Conservation (phyloP, 2,329 filamentous ascomycete genomes). For the Diaporthe nobilis region DNA sequence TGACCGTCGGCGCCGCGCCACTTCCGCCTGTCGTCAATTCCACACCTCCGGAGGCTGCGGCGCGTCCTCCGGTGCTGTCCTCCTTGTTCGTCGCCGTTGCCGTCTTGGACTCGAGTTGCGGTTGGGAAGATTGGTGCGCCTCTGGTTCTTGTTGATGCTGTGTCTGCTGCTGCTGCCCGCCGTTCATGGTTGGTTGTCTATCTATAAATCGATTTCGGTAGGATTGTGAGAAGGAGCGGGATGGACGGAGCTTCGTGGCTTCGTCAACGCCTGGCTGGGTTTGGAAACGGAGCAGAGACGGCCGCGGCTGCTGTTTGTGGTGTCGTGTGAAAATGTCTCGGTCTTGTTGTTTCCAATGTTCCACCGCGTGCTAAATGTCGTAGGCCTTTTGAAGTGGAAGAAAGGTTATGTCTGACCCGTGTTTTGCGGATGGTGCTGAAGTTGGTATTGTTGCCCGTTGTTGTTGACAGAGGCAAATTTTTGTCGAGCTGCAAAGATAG, state of each 20-base stretch:
- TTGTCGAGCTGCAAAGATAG: neutral
- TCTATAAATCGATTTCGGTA: slow-evolving; percentile 22
- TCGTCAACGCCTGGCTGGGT: slow-evolving; percentile 3
- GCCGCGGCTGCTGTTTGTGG: neutral
- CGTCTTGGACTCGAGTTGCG: neutral
- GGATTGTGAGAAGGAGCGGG: neutral
- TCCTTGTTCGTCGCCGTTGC: neutral
- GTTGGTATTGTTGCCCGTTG: neutral
- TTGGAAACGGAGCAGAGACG: neutral
- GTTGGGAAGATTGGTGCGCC: slow-evolving; percentile 14
- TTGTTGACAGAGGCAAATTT: neutral
- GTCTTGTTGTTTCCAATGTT: slow-evolving; percentile 13
- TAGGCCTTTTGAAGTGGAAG: neutral
- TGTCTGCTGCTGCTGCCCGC: slow-evolving; percentile 35
- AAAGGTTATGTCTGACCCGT: slow-evolving; percentile 18
- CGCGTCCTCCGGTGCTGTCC: slow-evolving; percentile 20
- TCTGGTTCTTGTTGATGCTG: slow-evolving; percentile 23
- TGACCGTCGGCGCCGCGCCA: slow-evolving; percentile 14
- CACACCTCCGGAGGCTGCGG: neutral
- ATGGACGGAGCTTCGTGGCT: neutral
- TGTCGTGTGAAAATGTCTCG: slow-evolving; percentile 24
- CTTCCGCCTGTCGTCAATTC: slow-evolving; percentile 7
- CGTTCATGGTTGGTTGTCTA: slow-evolving; percentile 36
- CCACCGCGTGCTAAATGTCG: neutral
- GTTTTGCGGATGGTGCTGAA: neutral